A percentile compares a stretch with the other conserved stretches of the same genome.
phyloP scores from a whole-genome alignment of 2,329 filamentous ascomycete genomes.

The Stenocarpella maydis region DNA sequence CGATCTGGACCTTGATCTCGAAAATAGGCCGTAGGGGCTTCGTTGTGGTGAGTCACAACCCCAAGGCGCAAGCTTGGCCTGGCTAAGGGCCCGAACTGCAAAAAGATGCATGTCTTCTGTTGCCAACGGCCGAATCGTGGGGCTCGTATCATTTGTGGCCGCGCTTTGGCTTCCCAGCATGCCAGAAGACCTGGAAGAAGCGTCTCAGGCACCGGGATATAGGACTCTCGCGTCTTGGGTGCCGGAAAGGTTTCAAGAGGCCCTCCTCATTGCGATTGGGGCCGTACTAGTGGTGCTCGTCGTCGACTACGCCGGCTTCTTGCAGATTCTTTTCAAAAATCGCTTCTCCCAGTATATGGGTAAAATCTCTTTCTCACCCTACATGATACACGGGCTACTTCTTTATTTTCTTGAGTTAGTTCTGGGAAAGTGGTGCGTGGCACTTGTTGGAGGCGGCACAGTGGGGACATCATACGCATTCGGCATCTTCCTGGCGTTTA shows the following conservation, averaged over 20 bases:
- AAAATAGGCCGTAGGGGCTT: background rate
- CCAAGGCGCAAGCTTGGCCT: background rate
- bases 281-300: slow-evolving; percentile 27
- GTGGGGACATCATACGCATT: background rate
- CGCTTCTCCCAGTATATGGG: slow-evolving; percentile 35
- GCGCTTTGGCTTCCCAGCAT: slow-evolving; percentile 32
- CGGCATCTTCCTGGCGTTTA: slow-evolving; percentile 25
- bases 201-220: background rate
- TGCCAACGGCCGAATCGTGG: background rate
- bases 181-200: slow-evolving; percentile 9
- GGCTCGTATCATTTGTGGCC: slow-evolving; percentile 14
- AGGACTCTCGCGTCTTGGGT: background rate
- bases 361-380: slow-evolving; percentile 30
- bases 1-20: slow-evolving; percentile 41
- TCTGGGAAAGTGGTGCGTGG: slow-evolving; percentile 5
- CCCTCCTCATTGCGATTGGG: slow-evolving; percentile 10
- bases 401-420: slow-evolving; percentile 30
- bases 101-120: background rate
- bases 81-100: background rate
- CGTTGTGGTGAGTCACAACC: background rate
- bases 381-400: slow-evolving; percentile 33
- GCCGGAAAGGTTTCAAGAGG: slow-evolving; percentile 14
- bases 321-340: slow-evolving; percentile 33
- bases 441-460: slow-evolving; percentile 11
- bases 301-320: slow-evolving; percentile 25